Base-by-base conservation (phyloP, 2,329 filamentous ascomycete species). In the Parastagonospora avenae region DNA sequence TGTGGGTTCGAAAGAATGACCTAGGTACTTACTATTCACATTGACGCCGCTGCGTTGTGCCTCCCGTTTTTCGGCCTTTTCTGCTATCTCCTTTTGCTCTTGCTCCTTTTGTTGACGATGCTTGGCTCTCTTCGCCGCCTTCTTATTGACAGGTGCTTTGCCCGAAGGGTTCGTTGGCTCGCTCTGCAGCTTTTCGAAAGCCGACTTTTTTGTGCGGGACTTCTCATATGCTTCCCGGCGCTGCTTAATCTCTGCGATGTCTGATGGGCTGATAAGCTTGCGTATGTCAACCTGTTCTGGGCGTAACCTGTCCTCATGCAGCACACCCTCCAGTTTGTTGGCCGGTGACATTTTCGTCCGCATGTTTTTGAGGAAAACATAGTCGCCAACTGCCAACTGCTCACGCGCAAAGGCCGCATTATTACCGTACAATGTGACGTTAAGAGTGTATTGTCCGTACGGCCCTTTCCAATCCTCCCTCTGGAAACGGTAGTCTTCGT, bases 311-410 rank as follows among this genome's bases (percentile, higher is more conserved):
- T 94, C 90, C 44, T 80, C 79, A 58, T 88, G 85, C 16, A 96
- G 71, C 46, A 79, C 84, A 2, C 89, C 92, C 71, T 96, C 92
- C 0, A 96, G 76, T 51, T 82, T 82, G 4, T 71, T 67, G 24
- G 70, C 76, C 40, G 80, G 76, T 5, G 71, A 68, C 6, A 62
- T 75, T 56, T 87, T 90, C 55, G 91, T 80, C 15, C 87, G 87
- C 3, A 96, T 79, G 62, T 97, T 96, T 16, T 78, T 80, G 5
- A 97, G 72, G 4, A 74, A 74, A 2, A 96, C 75, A 79, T 88
- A 87, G 19, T 85, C 77, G 3, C 84, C 83, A n/a, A 76, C 70
- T 2, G 78, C 74, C 24, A 94, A 75, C 6, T 83, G 70, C 0
- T 79, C 65, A 12, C 78, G 79, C n/a, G 87, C 80, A 55, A 77